phyloP scores from a whole-genome alignment of 164 flowering plant species.

The Annona squamosa region DNA sequence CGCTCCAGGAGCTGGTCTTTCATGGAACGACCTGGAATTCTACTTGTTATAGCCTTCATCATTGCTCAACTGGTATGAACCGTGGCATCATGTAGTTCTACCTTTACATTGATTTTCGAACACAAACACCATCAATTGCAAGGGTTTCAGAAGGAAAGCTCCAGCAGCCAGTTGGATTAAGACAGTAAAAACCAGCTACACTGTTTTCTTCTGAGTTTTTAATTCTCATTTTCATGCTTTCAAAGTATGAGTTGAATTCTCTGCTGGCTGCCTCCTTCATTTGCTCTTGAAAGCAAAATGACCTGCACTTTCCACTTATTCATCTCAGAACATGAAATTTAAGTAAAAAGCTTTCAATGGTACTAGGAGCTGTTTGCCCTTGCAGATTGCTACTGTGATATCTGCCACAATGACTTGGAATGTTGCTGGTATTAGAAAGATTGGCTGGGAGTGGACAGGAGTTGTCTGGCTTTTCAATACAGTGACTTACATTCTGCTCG shows the following conservation, averaged over 20 bases:
- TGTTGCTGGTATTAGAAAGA: conserved; percentile 36
- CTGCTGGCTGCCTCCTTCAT: neutral
- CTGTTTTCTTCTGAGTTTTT: neutral
- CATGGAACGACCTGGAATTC: conserved; percentile 54
- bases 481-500: conserved; percentile 41
- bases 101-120: neutral
- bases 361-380: neutral
- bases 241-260: neutral
- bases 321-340: neutral
- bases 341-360: neutral
- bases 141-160: neutral
- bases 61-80: conserved; percentile 51
- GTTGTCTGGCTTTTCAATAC: conserved; percentile 57
- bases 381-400: conserved; percentile 51
- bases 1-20: conserved; percentile 64
- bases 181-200: neutral
- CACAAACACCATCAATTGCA: neutral
- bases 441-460: conserved; percentile 58
- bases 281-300: neutral
- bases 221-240: neutral
- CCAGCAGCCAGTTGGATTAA: neutral
- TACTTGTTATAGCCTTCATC: conserved; percentile 53
- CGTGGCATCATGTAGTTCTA: neutral
- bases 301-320: neutral
- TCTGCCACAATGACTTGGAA: conserved; percentile 32